phyloP scores from a whole-genome alignment of 768 basidiomycete genomes.

The Trichaptum fuscoviolaceum region DNA sequence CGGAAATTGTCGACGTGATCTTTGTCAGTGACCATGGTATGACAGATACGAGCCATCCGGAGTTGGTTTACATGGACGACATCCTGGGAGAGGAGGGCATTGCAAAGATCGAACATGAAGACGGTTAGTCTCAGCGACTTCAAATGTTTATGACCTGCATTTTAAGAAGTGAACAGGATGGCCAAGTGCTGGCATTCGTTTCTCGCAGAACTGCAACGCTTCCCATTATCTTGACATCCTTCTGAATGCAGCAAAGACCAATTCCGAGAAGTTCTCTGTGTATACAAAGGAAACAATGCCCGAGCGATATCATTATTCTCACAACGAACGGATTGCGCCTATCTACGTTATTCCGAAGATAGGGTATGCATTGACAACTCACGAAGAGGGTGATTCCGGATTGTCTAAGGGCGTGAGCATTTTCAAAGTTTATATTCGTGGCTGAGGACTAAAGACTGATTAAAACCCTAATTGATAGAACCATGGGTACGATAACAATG shows the following conservation, averaged over 20 bases:
- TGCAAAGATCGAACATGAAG: conserved; percentile 60
- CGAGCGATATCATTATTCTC: conserved; percentile 66
- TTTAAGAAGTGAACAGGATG: conserved; percentile 43
- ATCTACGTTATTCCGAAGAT: conserved; percentile 80
- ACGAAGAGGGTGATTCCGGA: conserved; percentile 50
- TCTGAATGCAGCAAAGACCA: conserved; percentile 41
- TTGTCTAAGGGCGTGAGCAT: conserved; percentile 70
- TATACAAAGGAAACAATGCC: conserved; percentile 83
- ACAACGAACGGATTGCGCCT: conserved; percentile 77
- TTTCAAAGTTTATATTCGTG: background rate
- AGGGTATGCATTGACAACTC: conserved; percentile 73
- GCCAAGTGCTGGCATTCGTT: conserved; percentile 86
- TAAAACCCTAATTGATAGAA: conserved; percentile 40
- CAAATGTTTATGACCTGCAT: background rate
- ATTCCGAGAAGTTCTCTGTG: conserved; percentile 69
- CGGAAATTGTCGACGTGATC: conserved; percentile 78
- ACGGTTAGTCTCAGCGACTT: conserved; percentile 37
- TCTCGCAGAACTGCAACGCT: conserved; percentile 52
- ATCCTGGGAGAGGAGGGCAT: conserved; percentile 64
- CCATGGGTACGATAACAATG: conserved; percentile 86
- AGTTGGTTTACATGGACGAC: conserved; percentile 76
- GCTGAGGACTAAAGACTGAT: background rate
- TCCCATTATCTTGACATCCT: conserved; percentile 52
- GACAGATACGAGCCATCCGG: conserved; percentile 79
- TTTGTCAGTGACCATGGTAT: conserved; percentile 93